Evolutionary conservation across 352 stramenopile genomes (phyloP).

Genomic region (Globisporangium emineosum): DNA sequence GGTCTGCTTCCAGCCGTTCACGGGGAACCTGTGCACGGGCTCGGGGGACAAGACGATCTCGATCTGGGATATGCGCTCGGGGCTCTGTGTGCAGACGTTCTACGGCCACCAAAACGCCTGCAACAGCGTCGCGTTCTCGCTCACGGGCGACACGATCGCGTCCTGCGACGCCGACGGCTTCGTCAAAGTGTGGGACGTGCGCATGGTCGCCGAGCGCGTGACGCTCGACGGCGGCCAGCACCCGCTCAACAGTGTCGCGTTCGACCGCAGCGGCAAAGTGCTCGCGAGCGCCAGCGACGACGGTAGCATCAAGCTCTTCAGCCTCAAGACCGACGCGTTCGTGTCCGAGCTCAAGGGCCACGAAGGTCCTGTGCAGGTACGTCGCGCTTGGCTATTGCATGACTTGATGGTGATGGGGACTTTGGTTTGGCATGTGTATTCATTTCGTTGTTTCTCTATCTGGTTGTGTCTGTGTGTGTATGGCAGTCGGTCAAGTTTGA

Average conservation of each 20-base stretch:
- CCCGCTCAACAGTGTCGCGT: slow-evolving; percentile 88
- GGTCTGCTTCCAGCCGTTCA: slow-evolving; percentile 92
- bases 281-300: slow-evolving; percentile 89
- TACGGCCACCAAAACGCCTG: slow-evolving; percentile 94
- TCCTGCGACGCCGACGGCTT: slow-evolving; percentile 93
- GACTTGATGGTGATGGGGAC: slow-evolving; percentile 18
- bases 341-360: slow-evolving; percentile 86
- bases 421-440: slow-evolving; percentile 13
- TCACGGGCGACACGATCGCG: slow-evolving; percentile 87
- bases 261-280: slow-evolving; percentile 87
- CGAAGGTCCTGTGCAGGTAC: slow-evolving; percentile 92
- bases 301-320: slow-evolving; percentile 87
- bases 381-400: slow-evolving; percentile 23
- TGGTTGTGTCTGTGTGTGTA: slow-evolving; percentile 14
- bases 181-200: slow-evolving; percentile 94
- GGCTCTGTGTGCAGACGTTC: slow-evolving; percentile 92
- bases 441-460: background rate
- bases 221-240: slow-evolving; percentile 86
- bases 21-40: slow-evolving; percentile 90
- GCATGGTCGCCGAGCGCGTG: slow-evolving; percentile 90
- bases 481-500: slow-evolving; percentile 87
- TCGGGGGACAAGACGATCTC: slow-evolving; percentile 95
- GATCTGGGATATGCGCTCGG: slow-evolving; percentile 93
- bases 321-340: slow-evolving; percentile 65
- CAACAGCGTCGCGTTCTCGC: slow-evolving; percentile 87